Evolutionary conservation across 2,329 filamentous ascomycete species (phyloP).

Genomic region (Claviceps pazoutovae): DNA sequence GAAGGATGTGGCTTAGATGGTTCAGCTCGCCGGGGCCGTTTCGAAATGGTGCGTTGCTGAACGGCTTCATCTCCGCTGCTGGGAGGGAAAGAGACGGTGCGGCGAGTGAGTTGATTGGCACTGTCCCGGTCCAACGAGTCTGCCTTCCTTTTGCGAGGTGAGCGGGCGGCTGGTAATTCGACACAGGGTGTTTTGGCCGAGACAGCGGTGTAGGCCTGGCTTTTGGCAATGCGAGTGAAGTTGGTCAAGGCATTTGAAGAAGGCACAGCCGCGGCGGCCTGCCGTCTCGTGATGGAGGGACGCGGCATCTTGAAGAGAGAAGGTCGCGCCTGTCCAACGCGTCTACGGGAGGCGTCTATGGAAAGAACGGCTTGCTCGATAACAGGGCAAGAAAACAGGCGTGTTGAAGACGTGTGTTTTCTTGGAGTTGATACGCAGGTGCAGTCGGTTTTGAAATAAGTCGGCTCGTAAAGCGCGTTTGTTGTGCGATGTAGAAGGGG

Average conservation of each 20-base stretch:
- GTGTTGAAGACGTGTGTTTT: neutral
- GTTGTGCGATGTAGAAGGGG: neutral
- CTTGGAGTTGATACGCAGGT: neutral
- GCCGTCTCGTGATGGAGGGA: conserved; percentile 7
- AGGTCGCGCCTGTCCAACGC: neutral
- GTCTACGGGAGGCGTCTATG: neutral
- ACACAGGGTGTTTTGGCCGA: conserved; percentile 21
- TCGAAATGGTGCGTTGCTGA: neutral
- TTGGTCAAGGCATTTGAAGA: conserved; percentile 22
- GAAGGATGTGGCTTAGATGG: conserved; percentile 1
- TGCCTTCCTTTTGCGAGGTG: conserved; percentile 26
- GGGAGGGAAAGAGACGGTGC: conserved; percentile 19
- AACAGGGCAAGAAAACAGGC: neutral
- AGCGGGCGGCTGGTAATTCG: conserved; percentile 12
- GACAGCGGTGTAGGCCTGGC: conserved; percentile 12
- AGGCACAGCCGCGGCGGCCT: conserved; percentile 6
- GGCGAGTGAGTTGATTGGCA: conserved; percentile 11
- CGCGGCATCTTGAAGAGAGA: conserved; percentile 1
- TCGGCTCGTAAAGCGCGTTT: no score
- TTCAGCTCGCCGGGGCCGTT: conserved; percentile 12
- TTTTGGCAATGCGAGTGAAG: conserved; percentile 36
- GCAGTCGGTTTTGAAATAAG: neutral
- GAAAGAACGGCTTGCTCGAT: neutral
- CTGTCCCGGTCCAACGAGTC: conserved; percentile 12
- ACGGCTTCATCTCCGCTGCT: conserved; percentile 19